Evolutionary conservation across 306 rosid species (phyloP).

Genomic region (Rubus parviflorus): DNA sequence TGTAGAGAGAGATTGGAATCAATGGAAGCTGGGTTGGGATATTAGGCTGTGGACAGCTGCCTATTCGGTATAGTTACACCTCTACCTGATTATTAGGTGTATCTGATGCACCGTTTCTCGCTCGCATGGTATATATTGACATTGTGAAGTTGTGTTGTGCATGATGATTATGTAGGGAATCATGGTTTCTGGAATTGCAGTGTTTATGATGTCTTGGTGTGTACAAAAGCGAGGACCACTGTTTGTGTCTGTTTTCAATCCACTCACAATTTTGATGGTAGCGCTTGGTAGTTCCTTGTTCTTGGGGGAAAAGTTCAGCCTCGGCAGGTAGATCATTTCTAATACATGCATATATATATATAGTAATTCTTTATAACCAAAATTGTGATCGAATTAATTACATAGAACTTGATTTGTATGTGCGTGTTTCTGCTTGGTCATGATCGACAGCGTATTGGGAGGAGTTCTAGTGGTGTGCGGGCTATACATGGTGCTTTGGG

Average conservation of each 20-base stretch:
- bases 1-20: background rate
- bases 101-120: background rate
- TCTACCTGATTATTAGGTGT: background rate
- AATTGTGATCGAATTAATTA: no score
- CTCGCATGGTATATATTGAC: no score
- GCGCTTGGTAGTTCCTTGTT: background rate
- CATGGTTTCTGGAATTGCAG: background rate
- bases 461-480: no score
- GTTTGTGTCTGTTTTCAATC: background rate
- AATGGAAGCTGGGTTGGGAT: conserved; percentile 6
- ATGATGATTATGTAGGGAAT: background rate
- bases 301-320: background rate
- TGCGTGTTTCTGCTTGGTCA: no score
- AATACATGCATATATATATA: background rate
- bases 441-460: no score
- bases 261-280: background rate
- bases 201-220: background rate
- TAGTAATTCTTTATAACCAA: background rate
- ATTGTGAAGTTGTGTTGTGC: background rate
- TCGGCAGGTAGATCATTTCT: background rate
- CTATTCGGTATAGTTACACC: background rate
- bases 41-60: background rate
- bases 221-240: background rate
- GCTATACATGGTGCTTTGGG: no score
- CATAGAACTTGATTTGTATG: no score